These are phyloP conservation scores for Annulohypoxylon nitens DNA, from an alignment of 495 filamentous ascomycete genomes.

Conservation along the genomic window DNA sequence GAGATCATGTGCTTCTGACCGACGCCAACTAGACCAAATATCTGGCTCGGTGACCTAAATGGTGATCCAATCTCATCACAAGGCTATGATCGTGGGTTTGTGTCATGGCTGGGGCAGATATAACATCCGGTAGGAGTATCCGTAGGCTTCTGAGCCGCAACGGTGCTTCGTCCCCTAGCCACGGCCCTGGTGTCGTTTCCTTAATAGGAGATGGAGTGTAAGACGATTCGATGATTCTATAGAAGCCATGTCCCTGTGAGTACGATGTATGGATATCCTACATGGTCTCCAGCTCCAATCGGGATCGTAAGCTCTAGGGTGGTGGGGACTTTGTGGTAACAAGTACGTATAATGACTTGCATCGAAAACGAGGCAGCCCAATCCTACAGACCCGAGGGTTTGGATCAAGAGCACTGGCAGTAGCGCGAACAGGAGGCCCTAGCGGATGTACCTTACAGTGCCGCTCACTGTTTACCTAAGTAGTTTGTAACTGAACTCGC, in stretches of 20 bases:
- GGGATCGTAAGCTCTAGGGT: background rate
- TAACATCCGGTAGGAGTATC: constrained; percentile 9
- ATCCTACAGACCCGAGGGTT: background rate
- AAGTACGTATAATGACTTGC: constrained; percentile 12
- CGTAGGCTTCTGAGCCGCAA: constrained; percentile 21
- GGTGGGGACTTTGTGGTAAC: constrained; percentile 21
- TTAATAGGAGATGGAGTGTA: constrained; percentile 18
- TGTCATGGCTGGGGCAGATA: constrained; percentile 12
- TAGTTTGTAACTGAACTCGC: constrained; percentile 25
- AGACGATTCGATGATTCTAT: constrained; percentile 24
- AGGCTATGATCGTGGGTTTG: background rate
- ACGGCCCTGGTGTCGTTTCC: constrained; percentile 25
- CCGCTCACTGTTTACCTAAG: constrained; percentile 10
- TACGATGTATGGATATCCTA: constrained; percentile 1
- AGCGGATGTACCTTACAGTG: constrained; percentile 32
- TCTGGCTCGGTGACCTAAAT: background rate
- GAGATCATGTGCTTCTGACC: constrained; percentile 16
- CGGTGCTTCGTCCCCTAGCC: constrained; percentile 1
- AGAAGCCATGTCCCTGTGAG: constrained; percentile 13
- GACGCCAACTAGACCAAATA: background rate
- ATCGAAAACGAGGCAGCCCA: constrained; percentile 25
- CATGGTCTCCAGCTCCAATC: constrained; percentile 14
- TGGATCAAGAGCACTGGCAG: constrained; percentile 19
- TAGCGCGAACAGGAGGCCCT: constrained; percentile 14
- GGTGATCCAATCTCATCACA: background rate